Evolutionary conservation across 768 basidiomycete genomes (phyloP).

Genomic region (Agaricus blazei): DNA sequence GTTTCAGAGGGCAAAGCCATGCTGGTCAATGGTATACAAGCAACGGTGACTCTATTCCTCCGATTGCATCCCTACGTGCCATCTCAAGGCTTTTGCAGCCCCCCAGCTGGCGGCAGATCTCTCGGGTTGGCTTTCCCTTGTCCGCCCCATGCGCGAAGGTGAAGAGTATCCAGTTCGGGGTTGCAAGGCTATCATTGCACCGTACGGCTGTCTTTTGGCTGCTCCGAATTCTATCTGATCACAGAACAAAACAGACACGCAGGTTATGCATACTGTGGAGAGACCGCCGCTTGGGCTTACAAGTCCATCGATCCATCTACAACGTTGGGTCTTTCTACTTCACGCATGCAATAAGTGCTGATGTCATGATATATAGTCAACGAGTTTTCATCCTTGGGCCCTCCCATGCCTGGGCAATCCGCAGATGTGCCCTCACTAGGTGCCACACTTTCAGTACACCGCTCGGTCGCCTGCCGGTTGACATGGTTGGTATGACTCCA

Average conservation of each 20-base stretch:
- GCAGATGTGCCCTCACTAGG: constrained; percentile 81
- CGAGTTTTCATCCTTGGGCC: constrained; percentile 94
- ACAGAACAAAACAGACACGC: constrained; percentile 64
- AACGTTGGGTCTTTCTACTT: constrained; percentile 54
- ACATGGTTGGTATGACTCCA: constrained; percentile 61
- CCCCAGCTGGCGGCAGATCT: constrained; percentile 58
- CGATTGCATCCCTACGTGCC: neutral
- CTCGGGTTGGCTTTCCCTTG: constrained; percentile 53
- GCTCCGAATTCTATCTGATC: neutral
- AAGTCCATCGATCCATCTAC: constrained; percentile 74
- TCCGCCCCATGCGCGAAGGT: constrained; percentile 33
- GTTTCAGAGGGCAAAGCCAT: constrained; percentile 61
- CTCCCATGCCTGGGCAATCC: constrained; percentile 87
- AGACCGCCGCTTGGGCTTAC: constrained; percentile 95
- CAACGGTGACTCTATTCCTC: constrained; percentile 39
- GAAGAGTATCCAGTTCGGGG: constrained; percentile 55
- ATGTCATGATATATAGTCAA: constrained; percentile 45
- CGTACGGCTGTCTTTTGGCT: constrained; percentile 41
- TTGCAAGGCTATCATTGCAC: constrained; percentile 87
- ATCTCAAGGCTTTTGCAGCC: constrained; percentile 31
- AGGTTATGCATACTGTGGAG: constrained; percentile 92
- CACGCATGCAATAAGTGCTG: constrained; percentile 7
- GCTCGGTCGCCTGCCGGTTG: constrained; percentile 75
- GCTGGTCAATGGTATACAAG: constrained; percentile 88
- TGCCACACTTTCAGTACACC: constrained; percentile 82